These are phyloP conservation scores for Theobroma grandiflorum DNA, from an alignment of 441 rosid genomes.

Conservation along the genomic window DNA sequence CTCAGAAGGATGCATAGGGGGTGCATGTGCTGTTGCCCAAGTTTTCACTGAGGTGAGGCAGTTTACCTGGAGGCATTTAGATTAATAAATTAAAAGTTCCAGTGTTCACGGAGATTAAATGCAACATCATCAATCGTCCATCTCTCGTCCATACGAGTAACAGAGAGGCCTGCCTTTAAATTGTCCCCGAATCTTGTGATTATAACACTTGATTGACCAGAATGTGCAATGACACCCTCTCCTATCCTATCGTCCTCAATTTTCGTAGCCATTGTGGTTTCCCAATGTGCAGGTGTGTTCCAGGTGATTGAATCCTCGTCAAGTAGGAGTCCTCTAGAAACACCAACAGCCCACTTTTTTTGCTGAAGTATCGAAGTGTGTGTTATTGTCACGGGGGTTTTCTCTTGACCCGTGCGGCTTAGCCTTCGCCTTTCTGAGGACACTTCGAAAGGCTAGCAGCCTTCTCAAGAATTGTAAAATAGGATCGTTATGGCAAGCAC, in stretches of 20 bases:
- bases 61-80: too few species aligned
- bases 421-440: too few species aligned
- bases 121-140: conserved; percentile 92
- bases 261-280: conserved; percentile 77
- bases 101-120: conserved; percentile 55
- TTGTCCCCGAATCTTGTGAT: conserved; percentile 87
- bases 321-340: conserved; percentile 83
- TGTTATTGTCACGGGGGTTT: too few species aligned
- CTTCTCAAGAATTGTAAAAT: too few species aligned
- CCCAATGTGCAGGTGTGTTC: conserved; percentile 83
- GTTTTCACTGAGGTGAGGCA: too few species aligned
- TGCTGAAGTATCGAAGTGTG: conserved; percentile 86
- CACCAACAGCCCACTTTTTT: conserved; percentile 78
- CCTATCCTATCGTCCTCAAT: conserved; percentile 69
- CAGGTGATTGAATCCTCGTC: conserved; percentile 88
- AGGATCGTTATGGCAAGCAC: too few species aligned
- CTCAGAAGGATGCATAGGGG: too few species aligned
- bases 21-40: too few species aligned
- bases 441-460: too few species aligned
- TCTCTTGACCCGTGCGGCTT: too few species aligned
- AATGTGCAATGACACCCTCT: conserved; percentile 83
- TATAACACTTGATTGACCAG: conserved; percentile 71
- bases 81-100: too few species aligned
- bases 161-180: conserved; percentile 67
- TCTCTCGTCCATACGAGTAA: conserved; percentile 82